These are phyloP conservation scores for Syncephalastrum sp. DNA, from an alignment of 371 early-diverging fungal species.

Conservation along the genomic window DNA sequence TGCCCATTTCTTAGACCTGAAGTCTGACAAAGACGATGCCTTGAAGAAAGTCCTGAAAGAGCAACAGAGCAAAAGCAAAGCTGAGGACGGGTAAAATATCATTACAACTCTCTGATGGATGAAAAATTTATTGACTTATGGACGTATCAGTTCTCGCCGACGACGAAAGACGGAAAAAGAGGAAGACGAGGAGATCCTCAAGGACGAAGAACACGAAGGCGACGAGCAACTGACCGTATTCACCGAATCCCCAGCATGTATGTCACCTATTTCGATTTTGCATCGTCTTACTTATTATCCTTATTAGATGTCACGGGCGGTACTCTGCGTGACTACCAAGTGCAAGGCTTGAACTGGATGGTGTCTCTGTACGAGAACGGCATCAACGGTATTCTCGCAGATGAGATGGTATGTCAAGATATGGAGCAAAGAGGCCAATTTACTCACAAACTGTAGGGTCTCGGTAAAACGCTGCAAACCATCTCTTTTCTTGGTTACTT, in stretches of 20 bases:
- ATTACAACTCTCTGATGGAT: conserved; percentile 30
- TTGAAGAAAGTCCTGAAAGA: conserved; percentile 43
- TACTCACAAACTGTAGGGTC: conserved; percentile 63
- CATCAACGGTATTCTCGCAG: conserved; percentile 99
- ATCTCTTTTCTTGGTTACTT: conserved; percentile 96
- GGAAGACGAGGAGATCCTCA: conserved; percentile 87
- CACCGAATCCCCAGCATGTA: conserved; percentile 88
- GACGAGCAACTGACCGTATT: conserved; percentile 67
- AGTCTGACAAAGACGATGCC: conserved; percentile 44
- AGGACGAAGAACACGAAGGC: conserved; percentile 69
- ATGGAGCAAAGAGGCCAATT: no score
- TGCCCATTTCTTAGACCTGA: conserved; percentile 67
- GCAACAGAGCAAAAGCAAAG: conserved; percentile 33
- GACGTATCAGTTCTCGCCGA: conserved; percentile 34
- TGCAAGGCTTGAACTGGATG: conserved; percentile 99
- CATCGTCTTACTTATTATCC: conserved; percentile 2
- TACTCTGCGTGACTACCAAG: conserved; percentile 92
- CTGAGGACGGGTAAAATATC: conserved; percentile 39
- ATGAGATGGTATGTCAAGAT: conserved; percentile 87
- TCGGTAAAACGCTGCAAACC: conserved; percentile 98
- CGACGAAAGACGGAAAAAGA: conserved; percentile 95
- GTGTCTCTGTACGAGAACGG: conserved; percentile 95
- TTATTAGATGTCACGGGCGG: conserved; percentile 84
- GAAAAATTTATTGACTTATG: conserved; percentile 19
- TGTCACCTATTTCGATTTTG: conserved; percentile 4